Evolutionary conservation across 176 grass and related monocot species (phyloP), one percentile per base, ranked within the genome.

Genomic region (Aegilops bicornis): DNA sequence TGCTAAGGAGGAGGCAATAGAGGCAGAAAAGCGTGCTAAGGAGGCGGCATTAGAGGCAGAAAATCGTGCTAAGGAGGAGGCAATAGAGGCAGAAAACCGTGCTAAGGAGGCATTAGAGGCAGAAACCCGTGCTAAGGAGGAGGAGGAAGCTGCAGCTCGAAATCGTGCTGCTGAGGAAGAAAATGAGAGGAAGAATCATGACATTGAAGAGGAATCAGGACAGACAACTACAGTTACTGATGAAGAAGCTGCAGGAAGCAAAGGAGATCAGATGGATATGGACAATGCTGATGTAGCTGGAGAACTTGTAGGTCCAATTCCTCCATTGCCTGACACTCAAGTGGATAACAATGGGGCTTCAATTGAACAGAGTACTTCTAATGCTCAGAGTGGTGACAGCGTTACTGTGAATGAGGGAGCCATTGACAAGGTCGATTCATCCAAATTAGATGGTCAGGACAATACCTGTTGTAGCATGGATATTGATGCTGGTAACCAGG

Each of bases 191-290:
- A 83, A 60, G 36, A 73, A 20, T 30, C 33, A 0, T 32, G 42
- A 2, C 10, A 12, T 66, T 87, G 75, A 79, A 79, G 68, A 84
- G 58, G 71, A 81, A 76, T 39, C 22, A 72, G 31, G 9, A 27
- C 48, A 76, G 36, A 87, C 36, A 24, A 76, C 19, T 47, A 59
- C 3, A 4, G 10, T 77, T 79, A 64, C 67, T 48, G 60, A 76
- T 39, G 85, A 37, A 67, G 85, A 36, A 36, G 33, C 85, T 52
- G 81, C 48, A 76, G 89, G 47, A 84, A 67, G 79, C 24, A 87
- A 83, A 36, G 32, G 56, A 54, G 19, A 63, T 83, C 79, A 79
- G 32, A 87, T 87, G 80, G 74, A 74, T 79, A 45, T 87, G 67
- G 74, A 83, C 42, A 84, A 17, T 33, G 20, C 6, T 11, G 79